These are phyloP conservation scores for Carex cristatella DNA, from an alignment of 176 grass and related monocot species.

Conservation along the genomic window DNA sequence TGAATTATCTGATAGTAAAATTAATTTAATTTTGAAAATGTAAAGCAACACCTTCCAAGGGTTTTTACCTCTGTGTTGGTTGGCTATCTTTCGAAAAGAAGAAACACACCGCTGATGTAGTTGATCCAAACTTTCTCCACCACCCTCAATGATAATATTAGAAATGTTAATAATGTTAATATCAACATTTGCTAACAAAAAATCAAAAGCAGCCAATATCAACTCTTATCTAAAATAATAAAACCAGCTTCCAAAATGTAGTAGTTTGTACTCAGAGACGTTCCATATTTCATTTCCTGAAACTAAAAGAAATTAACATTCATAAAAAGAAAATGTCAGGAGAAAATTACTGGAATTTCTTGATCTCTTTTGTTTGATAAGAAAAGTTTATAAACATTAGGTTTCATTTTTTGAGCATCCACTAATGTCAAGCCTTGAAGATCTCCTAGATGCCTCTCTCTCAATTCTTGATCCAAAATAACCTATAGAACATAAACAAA, in stretches of 20 bases:
- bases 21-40: too few relatives aligned
- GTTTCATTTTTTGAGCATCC: conserved; percentile 48
- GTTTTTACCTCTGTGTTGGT: too few relatives aligned
- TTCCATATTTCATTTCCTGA: not conserved
- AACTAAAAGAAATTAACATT: not conserved
- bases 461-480: conserved; percentile 47
- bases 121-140: too few relatives aligned
- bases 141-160: too few relatives aligned
- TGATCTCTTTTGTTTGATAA: conserved; percentile 56
- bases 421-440: conserved; percentile 61
- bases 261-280: not conserved
- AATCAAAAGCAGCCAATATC: too few relatives aligned
- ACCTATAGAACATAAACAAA: conserved; percentile 37
- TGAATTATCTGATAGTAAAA: too few relatives aligned
- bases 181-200: too few relatives aligned
- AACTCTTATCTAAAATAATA: not conserved
- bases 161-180: too few relatives aligned
- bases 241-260: not conserved
- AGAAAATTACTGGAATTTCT: conserved; percentile 65
- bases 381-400: conserved; percentile 62
- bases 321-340: not conserved
- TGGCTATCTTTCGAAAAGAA: too few relatives aligned
- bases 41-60: too few relatives aligned
- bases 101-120: too few relatives aligned
- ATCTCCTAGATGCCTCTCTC: conserved; percentile 85